Base-by-base conservation (phyloP, 345 rosid genomes). In the Anacardium occidentale region DNA sequence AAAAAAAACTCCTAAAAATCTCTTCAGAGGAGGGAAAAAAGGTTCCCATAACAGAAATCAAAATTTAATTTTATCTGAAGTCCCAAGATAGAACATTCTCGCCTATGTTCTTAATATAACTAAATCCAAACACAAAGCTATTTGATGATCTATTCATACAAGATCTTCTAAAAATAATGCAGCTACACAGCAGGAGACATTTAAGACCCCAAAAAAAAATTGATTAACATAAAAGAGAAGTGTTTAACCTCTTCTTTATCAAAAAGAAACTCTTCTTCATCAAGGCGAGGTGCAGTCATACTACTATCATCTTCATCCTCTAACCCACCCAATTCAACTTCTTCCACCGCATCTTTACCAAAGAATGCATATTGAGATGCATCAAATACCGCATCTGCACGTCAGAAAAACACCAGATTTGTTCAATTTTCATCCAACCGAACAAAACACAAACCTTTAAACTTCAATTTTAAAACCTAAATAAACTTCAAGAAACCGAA, bases 351-450 rank as follows among this genome's bases (percentile, higher is more conserved):
- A 78, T 95, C 92, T 52, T 87, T 83, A 70, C 99, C 99, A 64
- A 95, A 95, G 79, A 95, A 95, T 21, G 97, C 99, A 84, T 95
- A 95, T 73, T 95, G 98, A 7, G 99, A 92, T 67, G 99, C 96
- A 79, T 95, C 99, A 81, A 92, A 95, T 79, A 88, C 80, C 32
- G 94, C 47, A 71, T 5, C 74, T 70, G 74, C 94, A 87, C 85
- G 73, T 56, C 72, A 7, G 11, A 21, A 59, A 60, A 65, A 24
- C 21, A 66, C 58, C 22, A 22, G 44, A 76, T 51, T 61, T 5
- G 53, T n/a, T 1, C 62, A 58, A 76, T 80, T 64, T 64, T 67
- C 71, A 79, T 50, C 18, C 18, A 15, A 13, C 18, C 53, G 15
- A 15, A 50, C 4, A 50, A 50, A 13, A 50, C n/a, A 47, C 15